Evolutionary conservation across 225 moss, liverwort and hornwort genomes (phyloP).

Genomic region (Polytrichum commune): DNA sequence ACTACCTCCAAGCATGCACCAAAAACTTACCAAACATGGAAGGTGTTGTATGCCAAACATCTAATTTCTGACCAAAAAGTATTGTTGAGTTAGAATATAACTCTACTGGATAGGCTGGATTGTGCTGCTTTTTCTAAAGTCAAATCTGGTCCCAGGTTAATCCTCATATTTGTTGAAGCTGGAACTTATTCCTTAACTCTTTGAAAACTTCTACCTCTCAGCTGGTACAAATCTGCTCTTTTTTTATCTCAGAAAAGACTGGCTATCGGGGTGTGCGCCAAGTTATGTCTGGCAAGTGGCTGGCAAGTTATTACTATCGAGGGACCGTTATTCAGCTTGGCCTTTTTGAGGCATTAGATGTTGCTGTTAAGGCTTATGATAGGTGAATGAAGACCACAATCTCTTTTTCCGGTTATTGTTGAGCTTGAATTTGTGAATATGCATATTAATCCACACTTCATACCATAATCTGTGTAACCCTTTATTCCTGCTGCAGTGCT

Average conservation of each 20-base stretch:
- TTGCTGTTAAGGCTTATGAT: slow-evolving; percentile 57
- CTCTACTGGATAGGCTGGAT: no score
- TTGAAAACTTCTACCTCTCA: neutral
- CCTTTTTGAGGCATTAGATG: slow-evolving; percentile 39
- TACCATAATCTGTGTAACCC: neutral
- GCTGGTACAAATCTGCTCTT: neutral
- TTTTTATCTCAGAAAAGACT: slow-evolving; percentile 21
- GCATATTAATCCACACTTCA: neutral
- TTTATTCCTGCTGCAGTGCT: no score
- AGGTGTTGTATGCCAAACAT: no score
- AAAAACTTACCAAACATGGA: no score
- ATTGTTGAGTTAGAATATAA: no score
- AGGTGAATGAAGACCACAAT: slow-evolving; percentile 21
- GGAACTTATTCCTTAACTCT: neutral
- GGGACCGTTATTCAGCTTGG: slow-evolving; percentile 44
- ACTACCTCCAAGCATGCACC: no score
- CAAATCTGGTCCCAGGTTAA: no score
- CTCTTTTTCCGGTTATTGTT: no score
- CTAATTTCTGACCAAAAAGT: no score
- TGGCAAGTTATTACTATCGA: slow-evolving; percentile 32
- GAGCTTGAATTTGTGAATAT: no score
- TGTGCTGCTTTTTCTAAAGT: no score
- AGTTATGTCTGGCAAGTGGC: slow-evolving; percentile 31
- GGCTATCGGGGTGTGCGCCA: slow-evolving; percentile 30
- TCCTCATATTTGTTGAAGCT: no score